A percentile compares a stretch with the other conserved stretches of the same genome.
Evolutionary conservation across 768 basidiomycete genomes (phyloP).

Genomic region (Tricholoma saponaceum): DNA sequence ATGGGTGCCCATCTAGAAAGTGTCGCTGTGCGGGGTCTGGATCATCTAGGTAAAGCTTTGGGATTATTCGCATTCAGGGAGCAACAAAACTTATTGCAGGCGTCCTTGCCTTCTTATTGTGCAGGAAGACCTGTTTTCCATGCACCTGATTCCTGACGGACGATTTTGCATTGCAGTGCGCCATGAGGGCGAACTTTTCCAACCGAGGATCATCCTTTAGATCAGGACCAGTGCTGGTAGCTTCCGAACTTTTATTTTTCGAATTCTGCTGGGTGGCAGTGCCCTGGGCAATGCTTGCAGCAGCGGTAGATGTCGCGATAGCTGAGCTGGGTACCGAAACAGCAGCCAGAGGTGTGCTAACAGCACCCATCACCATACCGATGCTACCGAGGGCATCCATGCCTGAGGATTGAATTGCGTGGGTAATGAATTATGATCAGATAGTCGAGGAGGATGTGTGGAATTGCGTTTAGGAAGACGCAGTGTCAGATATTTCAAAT

Average conservation of each 20-base stretch:
- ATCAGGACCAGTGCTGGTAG: slow-evolving; percentile 13
- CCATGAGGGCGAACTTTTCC: slow-evolving; percentile 23
- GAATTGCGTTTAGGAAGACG: too few species aligned
- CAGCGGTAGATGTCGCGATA: slow-evolving; percentile 15
- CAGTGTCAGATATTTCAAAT: background rate
- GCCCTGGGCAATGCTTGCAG: slow-evolving; percentile 13
- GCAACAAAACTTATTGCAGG: background rate
- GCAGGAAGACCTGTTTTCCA: slow-evolving; percentile 22
- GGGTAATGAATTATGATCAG: too few species aligned
- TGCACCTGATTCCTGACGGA: slow-evolving; percentile 12
- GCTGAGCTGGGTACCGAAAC: slow-evolving; percentile 24
- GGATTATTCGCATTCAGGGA: background rate
- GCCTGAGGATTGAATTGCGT: background rate
- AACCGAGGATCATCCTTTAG: slow-evolving; percentile 23
- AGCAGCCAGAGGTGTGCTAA: slow-evolving; percentile 23
- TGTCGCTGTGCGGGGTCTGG: slow-evolving; percentile 18
- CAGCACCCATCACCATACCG: slow-evolving; percentile 23
- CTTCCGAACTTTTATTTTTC: slow-evolving; percentile 3
- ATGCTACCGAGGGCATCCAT: slow-evolving; percentile 20
- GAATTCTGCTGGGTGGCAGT: slow-evolving; percentile 15
- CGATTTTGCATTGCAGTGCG: slow-evolving; percentile 9
- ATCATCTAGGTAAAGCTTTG: slow-evolving; percentile 26
- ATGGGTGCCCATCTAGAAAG: slow-evolving; percentile 24
- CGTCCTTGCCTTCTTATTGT: slow-evolving; percentile 21
- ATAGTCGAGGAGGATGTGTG: too few species aligned